Conservation (phyloP, 1,284 basidiomycete species). For the Ustilago loliicola region DNA sequence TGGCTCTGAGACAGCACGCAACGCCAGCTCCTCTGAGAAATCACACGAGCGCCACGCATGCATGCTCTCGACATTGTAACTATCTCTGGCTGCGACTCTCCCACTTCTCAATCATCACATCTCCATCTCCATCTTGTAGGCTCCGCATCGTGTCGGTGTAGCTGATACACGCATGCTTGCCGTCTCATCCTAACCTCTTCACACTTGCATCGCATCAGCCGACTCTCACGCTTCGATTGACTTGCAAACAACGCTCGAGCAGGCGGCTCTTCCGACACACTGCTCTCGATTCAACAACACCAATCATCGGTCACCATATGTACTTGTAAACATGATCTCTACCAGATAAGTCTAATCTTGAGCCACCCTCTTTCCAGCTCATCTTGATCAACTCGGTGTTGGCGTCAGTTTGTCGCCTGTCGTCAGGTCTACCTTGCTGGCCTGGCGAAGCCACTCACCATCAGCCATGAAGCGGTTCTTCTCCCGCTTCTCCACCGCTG, state of each 20-base stretch:
- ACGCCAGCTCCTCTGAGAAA: slow-evolving; percentile 13
- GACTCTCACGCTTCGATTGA: not conserved
- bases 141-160: slow-evolving; percentile 10
- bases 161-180: slow-evolving; percentile 4
- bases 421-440: not conserved
- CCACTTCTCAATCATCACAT: not conserved
- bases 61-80: slow-evolving; percentile 1
- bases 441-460: not conserved
- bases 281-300: not conserved
- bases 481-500: slow-evolving; percentile 52
- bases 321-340: not conserved
- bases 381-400: not conserved
- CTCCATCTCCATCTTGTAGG: not conserved
- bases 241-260: not conserved
- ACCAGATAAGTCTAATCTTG: not conserved
- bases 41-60: slow-evolving; percentile 20
- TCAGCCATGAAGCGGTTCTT: slow-evolving; percentile 58
- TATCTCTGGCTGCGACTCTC: not conserved
- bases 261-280: not conserved
- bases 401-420: not conserved
- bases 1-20: slow-evolving; percentile 9
- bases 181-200: not conserved
- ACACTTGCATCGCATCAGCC: not conserved
- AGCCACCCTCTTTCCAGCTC: not conserved
- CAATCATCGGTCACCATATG: not conserved